These are phyloP conservation scores for Gossypium anomalum DNA, from an alignment of 345 rosid species.

Conservation along the genomic window DNA sequence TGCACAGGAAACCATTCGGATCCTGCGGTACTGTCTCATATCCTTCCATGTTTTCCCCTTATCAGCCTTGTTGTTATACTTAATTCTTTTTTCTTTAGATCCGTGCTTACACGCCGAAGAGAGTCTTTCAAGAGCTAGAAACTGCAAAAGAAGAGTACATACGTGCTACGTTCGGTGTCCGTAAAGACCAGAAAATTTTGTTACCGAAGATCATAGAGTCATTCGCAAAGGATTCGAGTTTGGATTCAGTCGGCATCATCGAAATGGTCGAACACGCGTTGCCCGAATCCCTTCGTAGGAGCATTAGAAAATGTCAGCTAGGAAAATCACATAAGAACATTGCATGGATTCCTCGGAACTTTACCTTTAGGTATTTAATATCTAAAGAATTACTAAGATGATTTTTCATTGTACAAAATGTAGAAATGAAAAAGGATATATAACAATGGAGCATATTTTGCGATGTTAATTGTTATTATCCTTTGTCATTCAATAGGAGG, in stretches of 20 bases:
- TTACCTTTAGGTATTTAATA: conserved; percentile 78
- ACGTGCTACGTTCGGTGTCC: conserved; percentile 62
- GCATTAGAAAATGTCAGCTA: conserved; percentile 45
- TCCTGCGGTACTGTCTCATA: conserved; percentile 66
- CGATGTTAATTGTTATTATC: neutral
- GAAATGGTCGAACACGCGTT: conserved; percentile 65
- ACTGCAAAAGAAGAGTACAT: conserved; percentile 86
- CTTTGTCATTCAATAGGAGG: neutral
- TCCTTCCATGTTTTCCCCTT: neutral
- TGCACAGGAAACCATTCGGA: conserved; percentile 91
- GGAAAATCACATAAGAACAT: conserved; percentile 66
- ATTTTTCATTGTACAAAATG: conserved; percentile 36
- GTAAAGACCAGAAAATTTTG: conserved; percentile 67
- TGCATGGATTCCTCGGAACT: conserved; percentile 90
- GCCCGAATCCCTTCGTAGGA: conserved; percentile 56
- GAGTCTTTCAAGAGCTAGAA: conserved; percentile 72
- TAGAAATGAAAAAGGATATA: conserved; percentile 19
- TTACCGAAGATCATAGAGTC: conserved; percentile 78
- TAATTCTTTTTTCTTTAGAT: conserved; percentile 38
- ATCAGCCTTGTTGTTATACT: neutral
- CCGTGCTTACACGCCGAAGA: conserved; percentile 70
- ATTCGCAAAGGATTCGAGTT: conserved; percentile 64
- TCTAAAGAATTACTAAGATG: conserved; percentile 70
- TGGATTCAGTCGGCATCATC: conserved; percentile 46
- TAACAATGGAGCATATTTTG: conserved; percentile 13